Base-by-base conservation (phyloP, 208 protist genomes). In the Leishmania major region DNA sequence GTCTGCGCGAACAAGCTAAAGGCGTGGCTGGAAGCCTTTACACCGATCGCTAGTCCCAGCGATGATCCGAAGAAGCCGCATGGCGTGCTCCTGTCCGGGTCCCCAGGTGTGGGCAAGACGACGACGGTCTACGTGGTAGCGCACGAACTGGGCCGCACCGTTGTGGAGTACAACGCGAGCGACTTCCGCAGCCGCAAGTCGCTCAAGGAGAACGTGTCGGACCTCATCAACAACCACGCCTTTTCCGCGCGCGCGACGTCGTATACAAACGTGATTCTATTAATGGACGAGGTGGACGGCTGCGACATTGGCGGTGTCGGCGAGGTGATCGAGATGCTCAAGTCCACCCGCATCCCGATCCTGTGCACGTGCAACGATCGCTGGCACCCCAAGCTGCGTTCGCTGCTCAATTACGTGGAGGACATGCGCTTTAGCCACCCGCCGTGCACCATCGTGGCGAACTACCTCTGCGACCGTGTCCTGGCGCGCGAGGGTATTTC, bases 281-380 rank as follows among this genome's bases (percentile, higher is more conserved):
- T 99, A 19, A 99, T 99, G 98, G 99, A 99, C 88, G 99, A 99
- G 91, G 99, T 99, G 25, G 99, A 99, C 84, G 99, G 99, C 75
- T 99, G 99, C 94, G 99, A 99, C 89, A 87, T 98, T 62, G 99
- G 99, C 15, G 99, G 99, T 62, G 91, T 99, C 31, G 90, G 92
- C 28, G 98, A 99, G 84, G 87, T 99, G 15, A 97, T 99, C 75
- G 62, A 98, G 75, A 92, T 99, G 84, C 98, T 99, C 67, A 98
- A 99, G 76, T 86, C 80, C 3, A 98, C 95, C 13, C 90, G 88
- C 35, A 82, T 99, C 31, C 99, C 99, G 35, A 99, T 99, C 83
- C 93, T 99, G 49, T 99, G 99, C 92, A 99, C 99, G 55, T 99
- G 98, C 87, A 99, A 99, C 87, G 99, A 99, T 87, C 91, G 97